Base-by-base conservation (phyloP, 148 eudicot species). In the Vaccinium macrocarpon region DNA sequence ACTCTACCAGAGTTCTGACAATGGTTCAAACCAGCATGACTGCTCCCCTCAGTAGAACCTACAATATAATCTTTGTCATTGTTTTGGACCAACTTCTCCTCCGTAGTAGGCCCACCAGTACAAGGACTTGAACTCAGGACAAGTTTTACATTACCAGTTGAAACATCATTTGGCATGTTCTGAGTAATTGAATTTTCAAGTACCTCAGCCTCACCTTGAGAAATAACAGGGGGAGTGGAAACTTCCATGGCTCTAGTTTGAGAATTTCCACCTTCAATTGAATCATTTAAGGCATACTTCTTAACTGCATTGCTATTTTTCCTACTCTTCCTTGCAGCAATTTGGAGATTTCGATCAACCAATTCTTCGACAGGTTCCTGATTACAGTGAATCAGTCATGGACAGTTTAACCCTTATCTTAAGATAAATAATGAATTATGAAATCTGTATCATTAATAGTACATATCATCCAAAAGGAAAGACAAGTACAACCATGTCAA, bases 251-350 rank as follows among this genome's bases (percentile, higher is more conserved):
- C 76, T 87, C 86, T 87, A 35, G 86, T 75, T 80, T 87, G 82
- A 79, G 72, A 78, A 81, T 82, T 85, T 61, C 48, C 87, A 83
- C 83, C 90, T 88, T 89, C 89, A 35, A 64, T 84, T 72, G 90
- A 85, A 85, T 71, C 82, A 57, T 68, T 87, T 79, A 86, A 53
- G 78, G 84, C 82, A 49, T 78, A 81, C 86, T 87, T 92, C 80
- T 88, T 92, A 84, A 83, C 92, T 88, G 91, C 94, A 32, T 85
- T 87, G 50, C 89, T 90, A 52, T 90, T 88, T 89, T 92, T 95
- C 88, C 88, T 91, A 85, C 85, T 88, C 96, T 92, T 95, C 88
- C 87, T 81, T 49, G 88, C 74, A 86, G 92, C 83, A 84, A 59
- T 79, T 86, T 82, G 89, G 82, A 88, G 85, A 71, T 86, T 92